phyloP scores from a whole-genome alignment of 345 rosid genomes.

The Turritis glabra region DNA sequence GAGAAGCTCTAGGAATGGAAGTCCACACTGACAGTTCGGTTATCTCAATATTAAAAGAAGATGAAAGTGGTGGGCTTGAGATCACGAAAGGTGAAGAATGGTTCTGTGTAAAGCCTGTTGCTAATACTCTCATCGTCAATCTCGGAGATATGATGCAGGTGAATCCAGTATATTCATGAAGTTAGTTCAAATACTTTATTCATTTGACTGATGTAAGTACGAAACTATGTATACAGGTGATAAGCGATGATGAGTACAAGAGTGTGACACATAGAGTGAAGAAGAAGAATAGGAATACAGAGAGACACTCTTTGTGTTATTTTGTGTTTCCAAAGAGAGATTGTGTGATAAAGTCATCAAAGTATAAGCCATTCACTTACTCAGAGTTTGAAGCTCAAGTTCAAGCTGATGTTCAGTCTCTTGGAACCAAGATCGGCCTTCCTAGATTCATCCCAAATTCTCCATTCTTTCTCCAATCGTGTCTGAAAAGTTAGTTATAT shows the following conservation, averaged over 20 bases:
- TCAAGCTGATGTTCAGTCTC: slow-evolving; percentile 55
- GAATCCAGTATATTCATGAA: not conserved
- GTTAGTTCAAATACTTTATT: not conserved
- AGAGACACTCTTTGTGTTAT: slow-evolving; percentile 75
- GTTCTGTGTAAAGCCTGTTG: slow-evolving; percentile 52
- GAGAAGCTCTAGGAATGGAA: slow-evolving; percentile 52
- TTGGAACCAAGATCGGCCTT: slow-evolving; percentile 74
- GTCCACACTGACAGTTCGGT: slow-evolving; percentile 85
- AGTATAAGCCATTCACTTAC: slow-evolving; percentile 74
- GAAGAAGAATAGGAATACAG: slow-evolving; percentile 37
- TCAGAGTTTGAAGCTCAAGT: slow-evolving; percentile 67
- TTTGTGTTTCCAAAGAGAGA: slow-evolving; percentile 71
- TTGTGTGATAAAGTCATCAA: slow-evolving; percentile 55
- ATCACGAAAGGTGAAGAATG: slow-evolving; percentile 59
- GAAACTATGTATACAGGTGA: slow-evolving; percentile 45
- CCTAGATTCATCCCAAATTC: slow-evolving; percentile 50
- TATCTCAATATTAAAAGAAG: slow-evolving; percentile 61
- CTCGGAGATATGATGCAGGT: slow-evolving; percentile 96
- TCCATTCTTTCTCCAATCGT: slow-evolving; percentile 1
- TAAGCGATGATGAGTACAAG: slow-evolving; percentile 63
- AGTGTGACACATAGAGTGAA: slow-evolving; percentile 73
- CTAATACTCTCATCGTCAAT: slow-evolving; percentile 56
- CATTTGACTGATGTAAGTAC: not conserved
- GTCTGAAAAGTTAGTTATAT: not conserved
- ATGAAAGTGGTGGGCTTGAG: slow-evolving; percentile 69